Percentiles rank a stretch among this genome's conserved stretches.
Conservation (phyloP, 257 asterid species). For the Galeopsis tetrahit region DNA sequence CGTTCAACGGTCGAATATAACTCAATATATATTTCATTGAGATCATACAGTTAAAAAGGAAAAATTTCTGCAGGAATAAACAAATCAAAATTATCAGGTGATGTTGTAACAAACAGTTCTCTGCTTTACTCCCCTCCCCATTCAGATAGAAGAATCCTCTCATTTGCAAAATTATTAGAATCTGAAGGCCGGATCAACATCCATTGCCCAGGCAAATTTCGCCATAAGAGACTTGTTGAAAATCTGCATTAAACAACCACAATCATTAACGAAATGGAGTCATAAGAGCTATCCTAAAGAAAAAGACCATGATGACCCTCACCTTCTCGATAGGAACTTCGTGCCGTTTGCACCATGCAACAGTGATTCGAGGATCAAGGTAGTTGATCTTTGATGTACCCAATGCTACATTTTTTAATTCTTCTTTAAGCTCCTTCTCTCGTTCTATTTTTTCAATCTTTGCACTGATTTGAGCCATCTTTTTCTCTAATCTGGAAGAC, state of each 20-base stretch:
- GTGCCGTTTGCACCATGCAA: conserved; percentile 98
- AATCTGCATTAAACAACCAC: conserved; percentile 54
- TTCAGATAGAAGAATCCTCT: no score
- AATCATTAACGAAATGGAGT: not conserved
- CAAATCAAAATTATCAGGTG: not conserved
- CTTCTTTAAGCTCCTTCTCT: conserved; percentile 84
- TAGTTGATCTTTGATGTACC: conserved; percentile 98
- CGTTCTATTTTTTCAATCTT: conserved; percentile 87
- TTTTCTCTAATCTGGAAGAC: conserved; percentile 73
- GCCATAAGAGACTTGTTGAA: conserved; percentile 94
- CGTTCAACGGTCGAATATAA: not conserved
- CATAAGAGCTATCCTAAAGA: not conserved
- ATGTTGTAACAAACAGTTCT: not conserved
- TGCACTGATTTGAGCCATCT: conserved; percentile 68
- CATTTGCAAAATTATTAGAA: conserved; percentile 46
- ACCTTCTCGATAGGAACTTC: conserved; percentile 99
- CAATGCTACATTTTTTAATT: conserved; percentile 84
- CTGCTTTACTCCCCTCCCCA: not conserved
- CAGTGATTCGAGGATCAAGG: conserved; percentile 98
- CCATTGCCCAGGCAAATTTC: conserved; percentile 98
- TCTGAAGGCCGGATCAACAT: conserved; percentile 86
- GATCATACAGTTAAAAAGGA: not conserved
- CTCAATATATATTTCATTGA: not conserved
- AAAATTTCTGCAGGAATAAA: not conserved
- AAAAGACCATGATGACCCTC: not conserved